Conservation (phyloP, 179 eudicot genomes). For the Beta corolliflora region DNA sequence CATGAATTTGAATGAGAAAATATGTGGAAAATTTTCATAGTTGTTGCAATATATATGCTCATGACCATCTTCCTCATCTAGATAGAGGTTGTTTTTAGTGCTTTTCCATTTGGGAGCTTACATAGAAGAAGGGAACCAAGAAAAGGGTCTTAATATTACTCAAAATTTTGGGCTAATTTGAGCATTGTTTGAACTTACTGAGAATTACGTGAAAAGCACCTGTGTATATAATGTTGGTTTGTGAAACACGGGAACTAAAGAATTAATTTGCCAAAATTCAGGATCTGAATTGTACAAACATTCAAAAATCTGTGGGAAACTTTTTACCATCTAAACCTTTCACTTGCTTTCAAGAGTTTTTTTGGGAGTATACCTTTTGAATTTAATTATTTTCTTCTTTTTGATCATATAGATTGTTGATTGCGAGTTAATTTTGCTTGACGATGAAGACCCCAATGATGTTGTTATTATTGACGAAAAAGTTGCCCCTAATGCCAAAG, state of each 20-base stretch:
- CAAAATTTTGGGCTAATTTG: neutral
- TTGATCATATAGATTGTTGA: slow-evolving; percentile 35
- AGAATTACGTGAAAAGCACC: no score
- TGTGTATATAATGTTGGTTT: no score
- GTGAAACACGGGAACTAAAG: neutral
- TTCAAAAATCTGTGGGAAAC: neutral
- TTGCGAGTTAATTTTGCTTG: slow-evolving; percentile 57
- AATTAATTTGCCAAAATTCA: neutral
- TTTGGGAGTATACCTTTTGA: neutral
- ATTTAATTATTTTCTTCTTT: neutral
- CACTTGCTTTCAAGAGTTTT: slow-evolving; percentile 2
- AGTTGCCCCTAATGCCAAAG: slow-evolving; percentile 44
- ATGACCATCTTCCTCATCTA: no score
- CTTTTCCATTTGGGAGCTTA: neutral
- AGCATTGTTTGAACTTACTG: neutral
- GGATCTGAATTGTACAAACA: neutral
- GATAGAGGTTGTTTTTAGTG: neutral
- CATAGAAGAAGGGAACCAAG: neutral
- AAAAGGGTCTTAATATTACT: neutral
- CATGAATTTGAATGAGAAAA: no score
- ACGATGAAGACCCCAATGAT: slow-evolving; percentile 54
- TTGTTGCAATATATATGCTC: no score
- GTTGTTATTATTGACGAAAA: slow-evolving; percentile 40
- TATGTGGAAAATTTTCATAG: no score
- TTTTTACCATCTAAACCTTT: neutral